These are phyloP conservation scores for Fragaria nilgerrensis DNA, from an alignment of 306 rosid species.

Conservation along the genomic window DNA sequence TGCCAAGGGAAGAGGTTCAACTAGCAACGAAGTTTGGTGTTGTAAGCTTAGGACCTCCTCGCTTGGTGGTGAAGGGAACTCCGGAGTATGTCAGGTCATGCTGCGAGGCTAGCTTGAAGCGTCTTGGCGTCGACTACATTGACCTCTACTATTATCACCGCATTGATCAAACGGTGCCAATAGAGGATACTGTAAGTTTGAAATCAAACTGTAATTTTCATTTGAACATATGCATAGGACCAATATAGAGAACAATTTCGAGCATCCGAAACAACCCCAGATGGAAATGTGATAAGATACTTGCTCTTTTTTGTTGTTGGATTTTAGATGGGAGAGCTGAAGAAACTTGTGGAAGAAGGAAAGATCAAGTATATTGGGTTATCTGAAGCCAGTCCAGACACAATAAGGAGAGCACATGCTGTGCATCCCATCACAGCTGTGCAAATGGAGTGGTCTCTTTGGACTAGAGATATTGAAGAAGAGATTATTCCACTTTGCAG, in stretches of 20 bases:
- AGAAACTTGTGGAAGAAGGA: constrained; percentile 77
- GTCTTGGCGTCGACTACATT: constrained; percentile 71
- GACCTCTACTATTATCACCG: constrained; percentile 84
- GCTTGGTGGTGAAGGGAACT: constrained; percentile 57
- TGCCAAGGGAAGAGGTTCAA: constrained; percentile 66
- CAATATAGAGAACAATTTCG: not conserved
- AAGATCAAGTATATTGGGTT: constrained; percentile 69
- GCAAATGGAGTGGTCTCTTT: constrained; percentile 80
- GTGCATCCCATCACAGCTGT: constrained; percentile 76
- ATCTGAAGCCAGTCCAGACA: constrained; percentile 74
- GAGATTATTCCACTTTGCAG: constrained; percentile 72
- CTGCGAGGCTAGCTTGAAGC: constrained; percentile 64
- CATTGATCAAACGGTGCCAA: constrained; percentile 56
- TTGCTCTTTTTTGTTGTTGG: constrained; percentile 2
- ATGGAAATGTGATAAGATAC: not conserved
- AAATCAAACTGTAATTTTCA: not conserved
- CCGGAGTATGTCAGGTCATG: constrained; percentile 73
- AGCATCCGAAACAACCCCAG: not conserved
- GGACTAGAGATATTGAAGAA: constrained; percentile 77
- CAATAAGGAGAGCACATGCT: constrained; percentile 76
- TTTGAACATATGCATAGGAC: not conserved
- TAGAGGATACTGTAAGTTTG: constrained; percentile 63
- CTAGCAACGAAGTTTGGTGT: constrained; percentile 78
- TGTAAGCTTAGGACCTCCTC: constrained; percentile 7
- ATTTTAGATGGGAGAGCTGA: constrained; percentile 62